Conservation (phyloP, 2,329 filamentous ascomycete genomes). For the Harringtonia aguacate region DNA sequence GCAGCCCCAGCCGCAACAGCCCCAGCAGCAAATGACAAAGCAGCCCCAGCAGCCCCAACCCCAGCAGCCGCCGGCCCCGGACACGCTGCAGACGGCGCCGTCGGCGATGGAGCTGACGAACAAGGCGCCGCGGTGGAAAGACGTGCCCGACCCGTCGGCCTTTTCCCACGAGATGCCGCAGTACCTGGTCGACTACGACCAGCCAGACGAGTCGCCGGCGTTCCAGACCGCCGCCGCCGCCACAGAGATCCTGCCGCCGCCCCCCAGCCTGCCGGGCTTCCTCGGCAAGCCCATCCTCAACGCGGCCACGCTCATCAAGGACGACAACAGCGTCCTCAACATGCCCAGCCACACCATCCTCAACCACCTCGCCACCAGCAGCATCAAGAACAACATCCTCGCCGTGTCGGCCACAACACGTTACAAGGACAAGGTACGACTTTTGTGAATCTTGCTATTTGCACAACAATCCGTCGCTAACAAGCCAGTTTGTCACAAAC, state of each 20-base stretch:
- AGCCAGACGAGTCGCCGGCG: slow-evolving; percentile 63
- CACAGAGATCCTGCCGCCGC: slow-evolving; percentile 69
- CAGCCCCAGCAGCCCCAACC: background rate
- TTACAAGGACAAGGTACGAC: slow-evolving; percentile 80
- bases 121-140: slow-evolving; percentile 40
- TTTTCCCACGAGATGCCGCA: slow-evolving; percentile 70
- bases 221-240: slow-evolving; percentile 68
- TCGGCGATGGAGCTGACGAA: slow-evolving; percentile 8
- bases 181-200: slow-evolving; percentile 80
- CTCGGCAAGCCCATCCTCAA: slow-evolving; percentile 92
- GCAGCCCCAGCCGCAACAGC: background rate
- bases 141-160: slow-evolving; percentile 40
- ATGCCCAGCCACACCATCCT: slow-evolving; percentile 96
- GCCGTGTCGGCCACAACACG: slow-evolving; percentile 95
- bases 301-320: slow-evolving; percentile 82
- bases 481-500: slow-evolving; percentile 77
- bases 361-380: slow-evolving; percentile 94
- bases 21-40: background rate
- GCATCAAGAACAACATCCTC: slow-evolving; percentile 92
- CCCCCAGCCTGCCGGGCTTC: slow-evolving; percentile 81
- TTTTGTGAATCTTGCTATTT: background rate
- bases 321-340: slow-evolving; percentile 92
- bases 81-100: background rate
- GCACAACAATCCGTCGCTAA: too few relatives aligned
- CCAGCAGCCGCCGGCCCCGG: background rate